A percentile compares a stretch with the other conserved stretches of the same genome.
These are phyloP conservation scores for Cryptococcus deneoformans DNA, from an alignment of 1,284 basidiomycete genomes.

Conservation along the genomic window DNA sequence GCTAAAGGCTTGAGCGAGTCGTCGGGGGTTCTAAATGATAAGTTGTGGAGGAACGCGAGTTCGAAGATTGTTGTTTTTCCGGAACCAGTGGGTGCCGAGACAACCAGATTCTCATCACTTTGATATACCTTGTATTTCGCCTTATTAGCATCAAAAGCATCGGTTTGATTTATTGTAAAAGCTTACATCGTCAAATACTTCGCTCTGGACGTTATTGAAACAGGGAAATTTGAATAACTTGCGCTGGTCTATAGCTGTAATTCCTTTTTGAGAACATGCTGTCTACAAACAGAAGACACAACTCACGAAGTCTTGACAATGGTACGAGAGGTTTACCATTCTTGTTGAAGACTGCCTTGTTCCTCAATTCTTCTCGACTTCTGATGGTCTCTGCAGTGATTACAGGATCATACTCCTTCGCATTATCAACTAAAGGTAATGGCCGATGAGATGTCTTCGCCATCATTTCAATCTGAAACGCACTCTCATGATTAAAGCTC, in stretches of 20 bases:
- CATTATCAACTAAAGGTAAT: not conserved
- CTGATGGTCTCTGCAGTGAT: constrained; percentile 16
- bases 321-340: constrained; percentile 60
- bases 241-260: constrained; percentile 72
- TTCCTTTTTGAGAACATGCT: not conserved
- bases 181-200: constrained; percentile 70
- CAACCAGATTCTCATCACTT: constrained; percentile 71
- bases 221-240: constrained; percentile 78
- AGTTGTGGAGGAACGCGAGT: constrained; percentile 66
- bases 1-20: constrained; percentile 55
- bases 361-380: constrained; percentile 5
- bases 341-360: constrained; percentile 32
- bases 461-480: not conserved
- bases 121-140: constrained; percentile 58
- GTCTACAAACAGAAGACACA: not conserved
- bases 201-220: constrained; percentile 87
- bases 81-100: constrained; percentile 88
- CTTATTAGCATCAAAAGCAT: not conserved
- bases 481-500: not conserved
- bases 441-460: not conserved
- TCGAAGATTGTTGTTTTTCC: constrained; percentile 95
- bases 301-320: constrained; percentile 67
- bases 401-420: constrained; percentile 4
- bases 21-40: not conserved
- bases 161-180: not conserved